Evolutionary conservation across 176 grass and related monocot species (phyloP).

Genomic region (Zea luxurians): DNA sequence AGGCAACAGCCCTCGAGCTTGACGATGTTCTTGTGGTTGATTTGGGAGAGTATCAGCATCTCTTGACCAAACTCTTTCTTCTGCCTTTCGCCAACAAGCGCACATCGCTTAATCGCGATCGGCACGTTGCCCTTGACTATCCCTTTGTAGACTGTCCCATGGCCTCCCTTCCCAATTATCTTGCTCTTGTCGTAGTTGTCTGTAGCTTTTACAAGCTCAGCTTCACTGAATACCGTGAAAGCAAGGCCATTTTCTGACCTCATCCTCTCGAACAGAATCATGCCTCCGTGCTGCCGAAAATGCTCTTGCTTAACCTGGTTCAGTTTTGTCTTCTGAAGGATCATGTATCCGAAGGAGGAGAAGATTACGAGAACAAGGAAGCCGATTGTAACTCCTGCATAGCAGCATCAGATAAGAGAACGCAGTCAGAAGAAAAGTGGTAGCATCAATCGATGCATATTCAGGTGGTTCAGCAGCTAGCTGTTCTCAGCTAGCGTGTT

Average conservation of each 20-base stretch:
- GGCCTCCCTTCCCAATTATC: constrained; percentile 46
- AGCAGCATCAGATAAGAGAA: neutral
- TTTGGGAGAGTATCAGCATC: constrained; percentile 43
- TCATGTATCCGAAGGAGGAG: neutral
- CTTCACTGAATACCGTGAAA: constrained; percentile 42
- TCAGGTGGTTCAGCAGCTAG: neutral
- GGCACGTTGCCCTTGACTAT: neutral
- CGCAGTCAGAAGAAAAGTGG: too few species aligned
- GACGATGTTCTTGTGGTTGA: constrained; percentile 43
- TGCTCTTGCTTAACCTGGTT: constrained; percentile 33
- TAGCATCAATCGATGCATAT: too few species aligned
- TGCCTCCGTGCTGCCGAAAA: constrained; percentile 36
- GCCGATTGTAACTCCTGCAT: constrained; percentile 1
- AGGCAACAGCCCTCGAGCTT: neutral
- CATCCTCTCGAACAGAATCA: constrained; percentile 41
- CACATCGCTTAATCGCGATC: neutral
- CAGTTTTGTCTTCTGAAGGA: constrained; percentile 24
- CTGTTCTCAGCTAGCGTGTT: too few species aligned
- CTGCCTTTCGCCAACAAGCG: neutral
- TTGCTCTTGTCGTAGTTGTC: constrained; percentile 45
- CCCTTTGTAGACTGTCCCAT: constrained; percentile 23
- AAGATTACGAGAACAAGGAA: constrained; percentile 14
- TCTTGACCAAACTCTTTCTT: neutral
- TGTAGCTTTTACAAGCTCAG: constrained; percentile 39
- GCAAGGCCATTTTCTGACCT: constrained; percentile 28